Base-by-base conservation (phyloP, 2,329 filamentous ascomycete genomes). In the Claviceps fusiformis region DNA sequence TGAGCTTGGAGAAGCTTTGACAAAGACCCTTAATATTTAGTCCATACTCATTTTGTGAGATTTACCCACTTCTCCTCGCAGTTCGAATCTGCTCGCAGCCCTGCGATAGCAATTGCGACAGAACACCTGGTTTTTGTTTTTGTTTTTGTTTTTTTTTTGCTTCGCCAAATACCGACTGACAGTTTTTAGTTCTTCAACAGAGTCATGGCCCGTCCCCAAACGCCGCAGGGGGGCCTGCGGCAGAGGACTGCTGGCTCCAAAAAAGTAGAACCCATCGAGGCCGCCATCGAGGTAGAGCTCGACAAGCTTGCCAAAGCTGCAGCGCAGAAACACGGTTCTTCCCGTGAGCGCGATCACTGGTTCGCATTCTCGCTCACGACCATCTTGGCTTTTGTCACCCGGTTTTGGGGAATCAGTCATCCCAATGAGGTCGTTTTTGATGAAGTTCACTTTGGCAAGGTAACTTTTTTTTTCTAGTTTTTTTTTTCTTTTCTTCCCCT, bases 401-500 rank as follows among this genome's bases (percentile, higher is more conserved):
- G 93, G 59, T 98, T 98, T 77, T 97, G 87, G 82, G 91, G 90
- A 59, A 96, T 98, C 69, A 89, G 80, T 68, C 91, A 96, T 71
- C 93, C 93, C 17, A 85, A 95, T 67, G 87, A 97, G 75, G 93
- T 98, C 55, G 93, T 98, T 52, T 98, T 98, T 67, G 93, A 98
- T 68, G 93, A 98, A 73, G 93, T 98, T 56, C 93, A 98, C 74
- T 98, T 98, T 71, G 93, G 93, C 75, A 98, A 98, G 87, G 92
- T 96, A 77, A 57, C 78, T 64, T 52, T 13, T 37, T 11, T 33
- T 33, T 33, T n/a, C n/a, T n/a, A n/a, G n/a, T n/a, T n/a, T n/a
- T n/a, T n/a, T n/a, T n/a, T n/a, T n/a, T n/a, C n/a, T 5, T 33
- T 33, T 33, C 8, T 5, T 33, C 31, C n/a, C n/a, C n/a, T n/a